phyloP scores from a whole-genome alignment of 2,329 filamentous ascomycete species.

The Dothistroma septosporum region DNA sequence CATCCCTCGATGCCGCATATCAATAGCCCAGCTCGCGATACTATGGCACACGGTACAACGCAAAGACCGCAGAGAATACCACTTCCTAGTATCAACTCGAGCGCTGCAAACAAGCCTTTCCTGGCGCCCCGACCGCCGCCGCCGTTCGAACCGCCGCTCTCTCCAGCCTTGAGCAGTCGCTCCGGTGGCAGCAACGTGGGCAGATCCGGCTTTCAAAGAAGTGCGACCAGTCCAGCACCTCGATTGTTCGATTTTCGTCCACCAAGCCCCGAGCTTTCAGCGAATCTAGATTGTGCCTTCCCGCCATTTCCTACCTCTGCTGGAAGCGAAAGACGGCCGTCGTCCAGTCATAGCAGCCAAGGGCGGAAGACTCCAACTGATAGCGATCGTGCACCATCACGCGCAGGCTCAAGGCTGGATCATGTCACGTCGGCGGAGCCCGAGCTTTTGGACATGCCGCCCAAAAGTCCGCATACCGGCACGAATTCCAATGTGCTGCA shows the following conservation, averaged over 20 bases:
- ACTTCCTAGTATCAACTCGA: constrained; percentile 31
- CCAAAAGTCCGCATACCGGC: constrained; percentile 41
- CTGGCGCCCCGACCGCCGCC: constrained; percentile 39
- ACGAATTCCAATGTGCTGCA: constrained; percentile 47
- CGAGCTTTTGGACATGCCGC: constrained; percentile 29
- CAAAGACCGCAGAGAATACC: constrained; percentile 18
- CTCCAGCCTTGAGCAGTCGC: constrained; percentile 32
- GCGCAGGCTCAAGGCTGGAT: constrained; percentile 23
- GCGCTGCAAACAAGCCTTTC: constrained; percentile 31
- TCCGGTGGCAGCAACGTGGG: constrained; percentile 24
- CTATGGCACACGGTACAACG: not conserved
- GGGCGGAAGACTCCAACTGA: constrained; percentile 25
- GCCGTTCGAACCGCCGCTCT: constrained; percentile 54
- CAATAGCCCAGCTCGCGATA: not conserved
- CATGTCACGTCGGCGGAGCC: constrained; percentile 14
- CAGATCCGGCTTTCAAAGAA: constrained; percentile 27
- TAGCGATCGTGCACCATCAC: constrained; percentile 27
- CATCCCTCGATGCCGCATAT: not conserved
- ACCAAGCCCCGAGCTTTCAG: constrained; percentile 41
- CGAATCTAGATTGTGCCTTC: constrained; percentile 50
- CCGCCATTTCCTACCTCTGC: constrained; percentile 47
- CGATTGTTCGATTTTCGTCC: constrained; percentile 31
- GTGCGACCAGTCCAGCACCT: constrained; percentile 31
- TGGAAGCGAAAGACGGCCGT: constrained; percentile 22
- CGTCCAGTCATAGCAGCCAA: constrained; percentile 18